Evolutionary conservation across 306 rosid species (phyloP).

Genomic region (Prosopis cineraria): DNA sequence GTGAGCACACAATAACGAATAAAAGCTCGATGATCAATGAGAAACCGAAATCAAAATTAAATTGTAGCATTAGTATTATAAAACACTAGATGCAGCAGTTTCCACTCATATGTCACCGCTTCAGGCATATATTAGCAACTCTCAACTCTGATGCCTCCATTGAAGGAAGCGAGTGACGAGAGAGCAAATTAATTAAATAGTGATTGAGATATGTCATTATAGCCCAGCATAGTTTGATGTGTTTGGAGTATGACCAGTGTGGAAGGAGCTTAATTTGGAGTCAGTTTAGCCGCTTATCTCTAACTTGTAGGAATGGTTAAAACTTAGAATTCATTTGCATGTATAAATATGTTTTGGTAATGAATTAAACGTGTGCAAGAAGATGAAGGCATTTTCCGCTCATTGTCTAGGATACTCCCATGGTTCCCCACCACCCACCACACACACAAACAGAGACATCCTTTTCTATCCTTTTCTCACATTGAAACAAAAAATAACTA

Average conservation of each 20-base stretch:
- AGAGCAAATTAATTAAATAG: background rate
- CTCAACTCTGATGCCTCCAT: background rate
- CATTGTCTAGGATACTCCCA: background rate
- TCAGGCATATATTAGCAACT: slow-evolving; percentile 24
- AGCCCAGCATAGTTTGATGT: background rate
- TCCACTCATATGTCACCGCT: slow-evolving; percentile 4
- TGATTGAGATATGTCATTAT: background rate
- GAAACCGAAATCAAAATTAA: background rate
- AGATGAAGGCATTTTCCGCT: background rate
- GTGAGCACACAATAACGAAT: background rate
- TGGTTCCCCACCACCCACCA: background rate
- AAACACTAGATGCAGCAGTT: slow-evolving; percentile 1
- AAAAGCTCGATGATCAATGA: background rate
- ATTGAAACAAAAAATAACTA: background rate
- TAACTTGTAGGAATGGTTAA: background rate
- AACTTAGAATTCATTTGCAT: background rate
- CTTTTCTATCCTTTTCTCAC: background rate
- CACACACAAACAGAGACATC: no score
- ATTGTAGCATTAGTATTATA: background rate
- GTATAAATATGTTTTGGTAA: background rate
- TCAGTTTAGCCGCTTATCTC: background rate
- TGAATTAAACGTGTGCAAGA: background rate
- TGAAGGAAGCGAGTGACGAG: background rate
- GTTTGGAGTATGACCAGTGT: background rate
- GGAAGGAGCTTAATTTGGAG: background rate